phyloP scores from a whole-genome alignment of 768 basidiomycete species.

The Suillus occidentalis region DNA sequence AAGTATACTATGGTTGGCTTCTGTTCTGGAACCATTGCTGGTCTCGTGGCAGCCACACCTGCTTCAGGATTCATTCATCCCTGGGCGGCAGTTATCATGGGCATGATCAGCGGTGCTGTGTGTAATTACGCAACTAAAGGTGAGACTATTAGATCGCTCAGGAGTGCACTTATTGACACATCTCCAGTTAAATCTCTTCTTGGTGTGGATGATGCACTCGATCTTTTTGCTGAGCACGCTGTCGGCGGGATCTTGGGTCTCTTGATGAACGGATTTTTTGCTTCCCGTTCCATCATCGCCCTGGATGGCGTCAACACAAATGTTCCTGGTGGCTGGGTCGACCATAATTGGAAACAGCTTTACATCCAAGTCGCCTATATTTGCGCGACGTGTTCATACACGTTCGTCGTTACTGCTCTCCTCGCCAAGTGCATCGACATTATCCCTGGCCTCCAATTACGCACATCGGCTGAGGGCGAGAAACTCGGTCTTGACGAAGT shows the following conservation, averaged over 20 bases:
- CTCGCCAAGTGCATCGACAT: conserved; percentile 57
- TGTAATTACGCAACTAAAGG: conserved; percentile 87
- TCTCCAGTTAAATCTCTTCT: conserved; percentile 64
- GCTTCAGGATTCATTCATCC: conserved; percentile 79
- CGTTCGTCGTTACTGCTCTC: conserved; percentile 60
- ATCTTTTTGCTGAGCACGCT: conserved; percentile 91
- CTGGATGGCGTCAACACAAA: conserved; percentile 66
- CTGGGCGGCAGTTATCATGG: conserved; percentile 77
- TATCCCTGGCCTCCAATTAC: conserved; percentile 58
- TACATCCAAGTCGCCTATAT: conserved; percentile 75
- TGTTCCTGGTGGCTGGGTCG: conserved; percentile 66
- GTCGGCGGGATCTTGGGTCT: conserved; percentile 81
- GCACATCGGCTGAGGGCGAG: conserved; percentile 56
- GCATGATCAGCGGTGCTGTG: conserved; percentile 65
- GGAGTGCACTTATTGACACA: conserved; percentile 12
- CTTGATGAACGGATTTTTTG: conserved; percentile 74
- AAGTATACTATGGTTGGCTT: conserved; percentile 92
- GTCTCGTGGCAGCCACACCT: conserved; percentile 87
- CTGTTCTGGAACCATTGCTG: conserved; percentile 86
- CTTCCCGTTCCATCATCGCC: conserved; percentile 57
- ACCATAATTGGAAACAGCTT: conserved; percentile 76
- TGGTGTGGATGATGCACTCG: conserved; percentile 83
- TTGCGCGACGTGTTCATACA: conserved; percentile 55
- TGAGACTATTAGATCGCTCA: conserved; percentile 33
- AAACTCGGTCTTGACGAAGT: conserved; percentile 67